Conservation (phyloP, 2,329 filamentous ascomycete genomes). For the Cladosporium sp. region DNA sequence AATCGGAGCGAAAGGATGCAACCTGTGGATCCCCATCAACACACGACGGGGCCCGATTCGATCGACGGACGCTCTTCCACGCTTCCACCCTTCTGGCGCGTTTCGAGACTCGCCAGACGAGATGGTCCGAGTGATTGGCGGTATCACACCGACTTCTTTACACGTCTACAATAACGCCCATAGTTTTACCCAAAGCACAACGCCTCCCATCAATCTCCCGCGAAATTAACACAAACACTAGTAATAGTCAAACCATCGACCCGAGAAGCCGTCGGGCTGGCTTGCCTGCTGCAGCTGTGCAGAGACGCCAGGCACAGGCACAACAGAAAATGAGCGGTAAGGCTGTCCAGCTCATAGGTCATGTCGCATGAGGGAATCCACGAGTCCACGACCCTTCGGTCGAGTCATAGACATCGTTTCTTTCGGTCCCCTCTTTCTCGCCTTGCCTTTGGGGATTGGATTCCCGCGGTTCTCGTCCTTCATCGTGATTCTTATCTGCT, state of each 20-base stretch:
- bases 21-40: no score
- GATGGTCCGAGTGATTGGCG: slow-evolving; percentile 1
- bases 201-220: not conserved
- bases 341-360: not conserved
- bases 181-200: no score
- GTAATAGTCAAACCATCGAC: no score
- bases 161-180: no score
- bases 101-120: not conserved
- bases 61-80: not conserved
- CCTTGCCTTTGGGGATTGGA: not conserved
- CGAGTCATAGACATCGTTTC: slow-evolving; percentile 5
- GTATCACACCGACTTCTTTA: slow-evolving; percentile 9
- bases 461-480: not conserved
- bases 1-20: slow-evolving; percentile 3
- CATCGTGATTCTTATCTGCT: slow-evolving; percentile 5
- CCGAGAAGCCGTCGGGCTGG: not conserved
- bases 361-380: not conserved
- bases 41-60: not conserved
- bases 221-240: not conserved
- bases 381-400: not conserved
- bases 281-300: slow-evolving; percentile 2
- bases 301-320: slow-evolving; percentile 8
- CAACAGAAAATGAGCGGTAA: slow-evolving; percentile 4
- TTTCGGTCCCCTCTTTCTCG: not conserved
- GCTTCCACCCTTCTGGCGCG: slow-evolving; percentile 6